A percentile compares a stretch with the other conserved stretches of the same genome.
Evolutionary conservation across 1,139 yeast species (phyloP).

Genomic region (Taphrina communis): DNA sequence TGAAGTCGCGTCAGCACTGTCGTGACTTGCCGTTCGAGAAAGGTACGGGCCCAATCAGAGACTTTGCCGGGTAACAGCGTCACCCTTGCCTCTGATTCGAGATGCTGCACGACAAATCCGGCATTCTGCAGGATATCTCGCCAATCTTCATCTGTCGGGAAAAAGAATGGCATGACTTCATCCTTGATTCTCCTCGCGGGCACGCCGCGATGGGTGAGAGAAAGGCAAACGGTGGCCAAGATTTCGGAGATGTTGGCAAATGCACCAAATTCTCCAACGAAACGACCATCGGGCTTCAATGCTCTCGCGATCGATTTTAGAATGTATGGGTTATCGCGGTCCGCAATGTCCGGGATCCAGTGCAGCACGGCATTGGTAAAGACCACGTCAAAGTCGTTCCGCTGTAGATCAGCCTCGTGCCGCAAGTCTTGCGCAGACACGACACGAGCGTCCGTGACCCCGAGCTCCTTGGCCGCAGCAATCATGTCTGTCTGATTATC

Average conservation of each 20-base stretch:
- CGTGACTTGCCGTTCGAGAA: slow-evolving; percentile 12
- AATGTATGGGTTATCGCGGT: slow-evolving; percentile 17
- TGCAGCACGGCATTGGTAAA: slow-evolving; percentile 42
- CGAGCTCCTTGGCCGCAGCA: slow-evolving; percentile 26
- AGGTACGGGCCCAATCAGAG: slow-evolving; percentile 23
- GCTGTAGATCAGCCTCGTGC: slow-evolving; percentile 15
- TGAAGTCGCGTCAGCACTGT: not conserved
- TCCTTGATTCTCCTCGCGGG: slow-evolving; percentile 26
- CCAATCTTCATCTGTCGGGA: slow-evolving; percentile 29
- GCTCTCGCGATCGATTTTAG: slow-evolving; percentile 35
- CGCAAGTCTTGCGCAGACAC: slow-evolving; percentile 29
- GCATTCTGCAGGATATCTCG: slow-evolving; percentile 27
- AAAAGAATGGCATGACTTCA: slow-evolving; percentile 32
- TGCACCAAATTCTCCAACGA: slow-evolving; percentile 42
- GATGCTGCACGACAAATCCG: slow-evolving; percentile 25
- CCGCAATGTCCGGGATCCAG: slow-evolving; percentile 38
- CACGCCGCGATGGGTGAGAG: slow-evolving; percentile 31
- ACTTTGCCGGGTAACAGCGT: slow-evolving; percentile 29
- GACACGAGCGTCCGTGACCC: slow-evolving; percentile 23
- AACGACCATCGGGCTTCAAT: slow-evolving; percentile 35
- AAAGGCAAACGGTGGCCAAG: slow-evolving; percentile 18
- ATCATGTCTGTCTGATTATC: slow-evolving; percentile 37
- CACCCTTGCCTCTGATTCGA: slow-evolving; percentile 29
- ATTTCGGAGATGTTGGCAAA: slow-evolving; percentile 40
- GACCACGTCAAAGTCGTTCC: slow-evolving; percentile 37